These are phyloP conservation scores for Maudiozyma humilis DNA, from an alignment of 1,139 yeast species.

Conservation along the genomic window DNA sequence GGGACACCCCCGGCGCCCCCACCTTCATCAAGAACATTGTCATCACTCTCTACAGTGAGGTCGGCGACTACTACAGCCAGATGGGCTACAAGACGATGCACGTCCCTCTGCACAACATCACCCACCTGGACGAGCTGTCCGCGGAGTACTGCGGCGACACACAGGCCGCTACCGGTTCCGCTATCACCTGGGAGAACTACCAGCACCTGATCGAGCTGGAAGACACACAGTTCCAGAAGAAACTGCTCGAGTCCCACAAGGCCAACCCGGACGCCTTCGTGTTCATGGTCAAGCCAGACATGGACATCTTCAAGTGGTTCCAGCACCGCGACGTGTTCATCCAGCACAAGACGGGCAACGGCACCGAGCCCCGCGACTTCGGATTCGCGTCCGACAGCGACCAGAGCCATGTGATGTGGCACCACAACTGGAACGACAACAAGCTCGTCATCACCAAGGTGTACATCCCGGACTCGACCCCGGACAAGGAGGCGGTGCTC, in stretches of 20 bases:
- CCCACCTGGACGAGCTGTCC: constrained; percentile 17
- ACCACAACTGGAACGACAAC: constrained; percentile 38
- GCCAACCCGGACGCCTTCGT: constrained; percentile 28
- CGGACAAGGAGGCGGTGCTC: constrained; percentile 15
- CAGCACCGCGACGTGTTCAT: constrained; percentile 37
- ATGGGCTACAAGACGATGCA: constrained; percentile 50
- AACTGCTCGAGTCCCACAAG: constrained; percentile 28
- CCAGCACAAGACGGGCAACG: constrained; percentile 20
- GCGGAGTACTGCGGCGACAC: constrained; percentile 14
- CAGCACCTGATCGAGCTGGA: constrained; percentile 31
- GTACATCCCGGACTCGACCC: constrained; percentile 15
- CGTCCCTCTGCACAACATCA: constrained; percentile 36
- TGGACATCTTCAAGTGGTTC: constrained; percentile 37
- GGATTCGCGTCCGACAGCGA: constrained; percentile 29
- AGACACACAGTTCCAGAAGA: constrained; percentile 21
- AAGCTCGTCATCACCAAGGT: constrained; percentile 32
- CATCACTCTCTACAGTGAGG: constrained; percentile 57
- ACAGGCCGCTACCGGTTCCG: constrained; percentile 20
- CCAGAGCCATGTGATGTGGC: constrained; percentile 38
- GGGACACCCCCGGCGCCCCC: constrained; percentile 19
- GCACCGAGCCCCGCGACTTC: constrained; percentile 19
- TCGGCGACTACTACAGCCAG: constrained; percentile 56
- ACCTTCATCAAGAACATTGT: constrained; percentile 34
- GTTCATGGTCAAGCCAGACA: constrained; percentile 34
- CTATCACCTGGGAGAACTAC: constrained; percentile 32